Percentiles rank a stretch among this genome's conserved stretches.
Conservation (phyloP, 2,329 filamentous ascomycete genomes). For the Aspergillus clavatus region DNA sequence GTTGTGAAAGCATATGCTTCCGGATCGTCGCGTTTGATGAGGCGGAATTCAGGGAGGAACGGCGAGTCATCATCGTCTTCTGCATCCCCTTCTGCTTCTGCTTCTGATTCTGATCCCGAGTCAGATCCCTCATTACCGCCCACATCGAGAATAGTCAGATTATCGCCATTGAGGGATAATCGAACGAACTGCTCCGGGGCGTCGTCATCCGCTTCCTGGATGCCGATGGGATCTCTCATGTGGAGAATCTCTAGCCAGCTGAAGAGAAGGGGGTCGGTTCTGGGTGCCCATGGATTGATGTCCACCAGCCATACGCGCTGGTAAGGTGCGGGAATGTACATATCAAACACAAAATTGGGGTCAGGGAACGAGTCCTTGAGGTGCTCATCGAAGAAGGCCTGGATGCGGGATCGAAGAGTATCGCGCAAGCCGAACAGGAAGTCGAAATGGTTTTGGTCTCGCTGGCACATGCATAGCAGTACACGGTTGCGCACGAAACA, state of each 20-base stretch:
- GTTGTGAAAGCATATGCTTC: constrained; percentile 82
- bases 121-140: constrained; percentile 22
- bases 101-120: constrained; percentile 28
- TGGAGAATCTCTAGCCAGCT: constrained; percentile 82
- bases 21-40: constrained; percentile 79
- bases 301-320: constrained; percentile 81
- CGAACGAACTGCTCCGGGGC: constrained; percentile 32
- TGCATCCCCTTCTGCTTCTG: constrained; percentile 42
- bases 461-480: constrained; percentile 78
- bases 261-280: constrained; percentile 85
- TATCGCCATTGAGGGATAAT: constrained; percentile 28
- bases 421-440: constrained; percentile 68
- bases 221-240: constrained; percentile 48
- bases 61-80: constrained; percentile 46
- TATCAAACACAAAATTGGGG: constrained; percentile 79
- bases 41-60: constrained; percentile 69
- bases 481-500: constrained; percentile 84
- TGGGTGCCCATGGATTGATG: constrained; percentile 87
- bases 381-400: constrained; percentile 70
- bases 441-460: constrained; percentile 84
- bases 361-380: constrained; percentile 78
- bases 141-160: constrained; percentile 8
- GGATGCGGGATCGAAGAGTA: constrained; percentile 63
- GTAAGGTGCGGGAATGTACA: constrained; percentile 76
- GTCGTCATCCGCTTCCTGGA: constrained; percentile 31